Evolutionary conservation across 768 basidiomycete genomes (phyloP), one percentile per base, ranked within the genome.

Genomic region (Rhizopogon rudus): DNA sequence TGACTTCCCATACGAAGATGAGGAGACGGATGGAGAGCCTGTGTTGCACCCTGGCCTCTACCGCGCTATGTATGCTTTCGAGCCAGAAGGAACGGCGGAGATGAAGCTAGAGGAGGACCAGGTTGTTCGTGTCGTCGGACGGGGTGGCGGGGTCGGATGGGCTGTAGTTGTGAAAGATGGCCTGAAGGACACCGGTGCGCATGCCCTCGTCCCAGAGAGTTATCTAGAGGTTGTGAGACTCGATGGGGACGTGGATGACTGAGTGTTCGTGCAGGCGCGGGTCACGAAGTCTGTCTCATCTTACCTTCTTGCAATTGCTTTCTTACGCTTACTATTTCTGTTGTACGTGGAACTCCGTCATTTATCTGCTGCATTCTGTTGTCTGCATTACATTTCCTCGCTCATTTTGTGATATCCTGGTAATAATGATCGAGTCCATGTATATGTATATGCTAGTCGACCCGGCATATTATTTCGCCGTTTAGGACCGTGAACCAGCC

Each of bases 81-180:
- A 85, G 57, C 87, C 88, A 0, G 88, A 92, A 62, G 86, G 89
- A 2, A 82, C 81, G 16, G 87, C 88, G 35, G 92, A 94, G 81
- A 91, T 93, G 88, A 75, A 75, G 43, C 70, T 93, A 53, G 81
- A 77, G 59, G 88, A 91, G 68, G 91, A 86, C 44, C 88, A 93
- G 71, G 60, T 88, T 45, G 84, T 93, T 13, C 74, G 75, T 2
- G 88, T 91, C 28, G 68, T 91, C 3, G 88, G 88, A 9, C 64
- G 88, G 46, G 88, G 89, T 4, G 88, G 89, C 0, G 88, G 88
- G 0, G 84, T 86, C 2, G 89, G 89, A 0, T 91, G 89, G 90
- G 89, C 87, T 0, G 83, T 91, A 8, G 89, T 83, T 1, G 75
- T 82, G 56, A 78, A 73, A 52, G 70, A 67, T 40, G 60, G 67